Conservation (phyloP, 108 stramenopile genomes). For the Cyclotella choctawhatcheeana region DNA sequence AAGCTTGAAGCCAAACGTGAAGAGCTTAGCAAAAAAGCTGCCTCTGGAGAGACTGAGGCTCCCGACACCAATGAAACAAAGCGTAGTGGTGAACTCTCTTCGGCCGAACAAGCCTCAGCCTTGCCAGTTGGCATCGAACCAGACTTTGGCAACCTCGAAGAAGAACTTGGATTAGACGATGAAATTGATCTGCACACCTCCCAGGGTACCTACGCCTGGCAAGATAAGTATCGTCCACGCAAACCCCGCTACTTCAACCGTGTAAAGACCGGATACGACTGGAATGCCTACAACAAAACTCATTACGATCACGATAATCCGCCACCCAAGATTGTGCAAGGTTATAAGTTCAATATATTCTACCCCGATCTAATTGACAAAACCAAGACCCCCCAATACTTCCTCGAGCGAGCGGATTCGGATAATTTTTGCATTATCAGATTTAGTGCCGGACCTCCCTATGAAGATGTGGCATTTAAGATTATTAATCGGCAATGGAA, state of each 20-base stretch:
- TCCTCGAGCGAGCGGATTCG: conserved; percentile 88
- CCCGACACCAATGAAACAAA: conserved; percentile 27
- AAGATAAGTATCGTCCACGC: conserved; percentile 95
- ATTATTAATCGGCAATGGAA: conserved; percentile 99
- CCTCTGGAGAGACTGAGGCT: conserved; percentile 28
- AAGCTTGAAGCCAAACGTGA: conserved; percentile 80
- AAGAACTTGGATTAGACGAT: conserved; percentile 81
- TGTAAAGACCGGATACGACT: conserved; percentile 98
- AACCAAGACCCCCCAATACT: conserved; percentile 92
- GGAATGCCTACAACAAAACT: conserved; percentile 99
- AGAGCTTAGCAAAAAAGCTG: conserved; percentile 60
- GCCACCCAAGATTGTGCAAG: conserved; percentile 99
- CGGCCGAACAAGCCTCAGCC: conserved; percentile 44
- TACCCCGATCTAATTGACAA: conserved; percentile 99
- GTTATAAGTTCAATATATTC: conserved; percentile 99
- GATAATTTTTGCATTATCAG: conserved; percentile 97
- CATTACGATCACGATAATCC: conserved; percentile 99
- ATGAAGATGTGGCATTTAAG: conserved; percentile 99
- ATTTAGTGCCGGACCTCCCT: conserved; percentile 97
- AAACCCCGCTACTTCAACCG: conserved; percentile 99
- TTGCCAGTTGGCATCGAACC: conserved; percentile 65
- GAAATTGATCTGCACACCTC: conserved; percentile 59
- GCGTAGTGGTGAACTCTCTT: conserved; percentile 10
- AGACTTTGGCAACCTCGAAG: conserved; percentile 88
- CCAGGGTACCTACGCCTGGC: conserved; percentile 72